A percentile compares a stretch with the other conserved stretches of the same genome.
phyloP scores from a whole-genome alignment of 805 yeast species.

The Starmerella scarabaei region DNA sequence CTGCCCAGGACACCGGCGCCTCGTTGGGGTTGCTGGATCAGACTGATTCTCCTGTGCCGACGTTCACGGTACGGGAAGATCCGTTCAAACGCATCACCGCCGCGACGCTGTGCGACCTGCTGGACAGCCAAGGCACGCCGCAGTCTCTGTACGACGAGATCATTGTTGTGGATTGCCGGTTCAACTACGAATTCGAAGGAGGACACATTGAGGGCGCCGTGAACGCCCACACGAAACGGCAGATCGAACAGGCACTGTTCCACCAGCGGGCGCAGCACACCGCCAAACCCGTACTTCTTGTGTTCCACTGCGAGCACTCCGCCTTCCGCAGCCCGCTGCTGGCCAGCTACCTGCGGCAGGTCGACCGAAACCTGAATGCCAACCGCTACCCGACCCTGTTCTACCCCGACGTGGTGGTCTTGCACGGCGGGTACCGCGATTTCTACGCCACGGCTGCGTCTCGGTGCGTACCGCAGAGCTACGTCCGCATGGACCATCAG shows the following conservation, averaged over 20 bases:
- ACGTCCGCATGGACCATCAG: slow-evolving; percentile 73
- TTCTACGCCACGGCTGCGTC: slow-evolving; percentile 49
- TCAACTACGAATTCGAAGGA: slow-evolving; percentile 81
- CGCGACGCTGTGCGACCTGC: slow-evolving; percentile 42
- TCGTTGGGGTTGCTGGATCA: no score
- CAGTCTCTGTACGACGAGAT: slow-evolving; percentile 41
- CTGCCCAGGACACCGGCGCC: no score
- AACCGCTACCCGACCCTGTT: slow-evolving; percentile 66
- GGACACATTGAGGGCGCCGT: slow-evolving; percentile 83
- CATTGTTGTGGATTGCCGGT: slow-evolving; percentile 73
- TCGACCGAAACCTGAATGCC: slow-evolving; percentile 64
- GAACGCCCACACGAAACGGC: slow-evolving; percentile 59
- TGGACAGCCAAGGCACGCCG: slow-evolving; percentile 38
- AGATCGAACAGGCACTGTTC: slow-evolving; percentile 47
- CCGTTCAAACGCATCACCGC: slow-evolving; percentile 58
- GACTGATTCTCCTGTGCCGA: slow-evolving; percentile 27
- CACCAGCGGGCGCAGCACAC: slow-evolving; percentile 3
- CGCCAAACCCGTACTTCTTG: slow-evolving; percentile 36
- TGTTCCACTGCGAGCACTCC: slow-evolving; percentile 92
- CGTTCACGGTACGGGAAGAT: slow-evolving; percentile 40
- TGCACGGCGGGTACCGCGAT: slow-evolving; percentile 82
- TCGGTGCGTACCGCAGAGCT: slow-evolving; percentile 62
- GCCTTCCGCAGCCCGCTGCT: slow-evolving; percentile 87
- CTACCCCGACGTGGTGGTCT: slow-evolving; percentile 78
- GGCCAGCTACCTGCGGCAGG: slow-evolving; percentile 73